Evolutionary conservation across 140 eudicot species (phyloP), one percentile per base, ranked within the genome.

Genomic region (Bidens hawaiensis): DNA sequence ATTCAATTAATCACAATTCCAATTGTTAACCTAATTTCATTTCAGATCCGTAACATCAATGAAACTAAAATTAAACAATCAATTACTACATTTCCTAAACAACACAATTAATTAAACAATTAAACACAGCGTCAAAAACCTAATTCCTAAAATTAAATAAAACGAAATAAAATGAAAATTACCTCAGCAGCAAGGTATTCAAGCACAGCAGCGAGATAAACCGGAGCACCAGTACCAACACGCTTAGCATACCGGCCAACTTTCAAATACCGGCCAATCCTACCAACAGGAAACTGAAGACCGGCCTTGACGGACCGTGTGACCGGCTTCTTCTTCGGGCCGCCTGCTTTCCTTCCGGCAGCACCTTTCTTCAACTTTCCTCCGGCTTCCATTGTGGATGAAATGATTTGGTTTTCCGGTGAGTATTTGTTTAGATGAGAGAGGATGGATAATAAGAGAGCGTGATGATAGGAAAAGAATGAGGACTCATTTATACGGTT

Each of bases 131-230:
- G n/a, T n/a, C n/a, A 1, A 30, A 30, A 30, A 0, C 34, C 2
- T 4, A 30, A 30, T 3, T 3, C 8, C 7, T 30, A 9, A 30
- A 30, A 30, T 30, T 30, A 40, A 23, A n/a, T n/a, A n/a, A n/a
- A n/a, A n/a, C n/a, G n/a, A n/a, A n/a, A n/a, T n/a, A 21, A 27
- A 53, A 23, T 15, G 31, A 31, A 16, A 22, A 49, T 21, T 22
- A 50, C 33, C 58, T 82, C 85, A 47, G 84, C 84, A 6, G 88
- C 88, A 75, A 80, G 46, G 82, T 84, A 18, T 81, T 78, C 55
- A 0, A 49, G 55, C 9, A 49, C 55, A 21, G 28, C 55, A 1
- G 55, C 55, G 1, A 50, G 58, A 52, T 82, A 82, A 14, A 82
- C 78, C 22, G 85, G 84, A 13, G 88, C 85, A 3, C 84, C 82